A percentile compares a stretch with the other conserved stretches of the same genome.
Conservation (phyloP, 305 asterid species). For the Fraxinus floribunda region DNA sequence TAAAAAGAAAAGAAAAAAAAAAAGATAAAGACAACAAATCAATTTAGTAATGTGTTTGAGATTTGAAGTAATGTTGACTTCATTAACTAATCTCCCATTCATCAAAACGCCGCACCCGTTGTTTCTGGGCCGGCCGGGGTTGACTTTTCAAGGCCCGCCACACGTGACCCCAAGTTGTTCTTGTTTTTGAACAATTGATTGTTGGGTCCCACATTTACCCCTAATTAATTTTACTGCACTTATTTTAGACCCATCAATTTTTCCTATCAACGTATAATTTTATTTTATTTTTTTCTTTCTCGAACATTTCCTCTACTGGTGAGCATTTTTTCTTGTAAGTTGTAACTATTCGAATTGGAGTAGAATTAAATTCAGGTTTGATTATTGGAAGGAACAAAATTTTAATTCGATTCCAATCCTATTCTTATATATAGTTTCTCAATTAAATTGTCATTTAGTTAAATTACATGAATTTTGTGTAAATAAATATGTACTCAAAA, state of each 20-base stretch:
- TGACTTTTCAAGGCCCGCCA: conserved; percentile 43
- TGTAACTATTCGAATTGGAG: background rate
- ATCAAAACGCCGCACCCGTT: conserved; percentile 75
- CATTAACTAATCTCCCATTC: conserved; percentile 38
- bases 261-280: background rate
- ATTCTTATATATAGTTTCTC: background rate
- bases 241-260: background rate
- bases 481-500: background rate
- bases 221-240: no score
- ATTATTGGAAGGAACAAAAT: no score
- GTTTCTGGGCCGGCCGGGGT: conserved; percentile 46
- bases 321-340: background rate
- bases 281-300: background rate
- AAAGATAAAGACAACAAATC: no score
- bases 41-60: no score
- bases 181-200: conserved; percentile 9
- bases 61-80: background rate
- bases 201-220: conserved; percentile 20
- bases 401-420: background rate
- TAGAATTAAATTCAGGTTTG: background rate
- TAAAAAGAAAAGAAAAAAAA: no score
- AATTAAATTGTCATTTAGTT: background rate
- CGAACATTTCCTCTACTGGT: background rate
- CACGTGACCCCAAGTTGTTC: conserved; percentile 57
- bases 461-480: no score